phyloP scores from a whole-genome alignment of 2,329 filamentous ascomycete genomes.

The Microsporum ferrugineum region DNA sequence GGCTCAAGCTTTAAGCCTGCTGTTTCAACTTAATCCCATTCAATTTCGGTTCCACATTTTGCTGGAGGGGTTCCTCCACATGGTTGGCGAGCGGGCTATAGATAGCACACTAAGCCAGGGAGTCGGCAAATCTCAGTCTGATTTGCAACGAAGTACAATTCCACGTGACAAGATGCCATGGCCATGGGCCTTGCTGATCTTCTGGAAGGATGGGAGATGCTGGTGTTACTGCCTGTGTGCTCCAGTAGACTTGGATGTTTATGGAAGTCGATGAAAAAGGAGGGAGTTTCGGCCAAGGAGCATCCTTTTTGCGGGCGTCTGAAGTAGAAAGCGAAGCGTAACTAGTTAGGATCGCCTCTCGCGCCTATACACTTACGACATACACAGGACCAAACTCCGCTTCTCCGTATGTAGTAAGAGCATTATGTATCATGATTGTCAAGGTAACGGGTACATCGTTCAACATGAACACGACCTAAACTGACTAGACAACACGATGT shows the following conservation, averaged over 20 bases:
- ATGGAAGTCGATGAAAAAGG: not conserved
- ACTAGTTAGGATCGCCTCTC: not conserved
- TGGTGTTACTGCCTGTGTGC: not conserved
- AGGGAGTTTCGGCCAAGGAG: not conserved
- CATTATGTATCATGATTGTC: not conserved
- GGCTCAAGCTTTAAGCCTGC: not conserved
- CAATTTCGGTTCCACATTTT: slow-evolving; percentile 5
- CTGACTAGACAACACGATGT: too few species aligned
- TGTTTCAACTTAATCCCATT: slow-evolving; percentile 4
- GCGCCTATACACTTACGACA: not conserved
- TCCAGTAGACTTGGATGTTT: not conserved
- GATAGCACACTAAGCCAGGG: slow-evolving; percentile 2
- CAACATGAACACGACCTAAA: not conserved
- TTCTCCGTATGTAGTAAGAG: not conserved
- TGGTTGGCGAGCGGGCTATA: slow-evolving; percentile 4
- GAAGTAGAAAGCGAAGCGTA: not conserved
- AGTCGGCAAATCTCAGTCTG: not conserved
- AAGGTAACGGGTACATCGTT: not conserved
- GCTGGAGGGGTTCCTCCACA: slow-evolving; percentile 4
- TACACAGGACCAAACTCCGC: not conserved
- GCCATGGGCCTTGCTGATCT: not conserved
- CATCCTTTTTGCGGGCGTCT: not conserved
- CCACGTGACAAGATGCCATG: slow-evolving; percentile 1
- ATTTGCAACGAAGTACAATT: not conserved
- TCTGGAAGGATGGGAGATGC: not conserved